A percentile compares a stretch with the other conserved stretches of the same genome.
phyloP scores from a whole-genome alignment of 306 rosid species.

The Malus orientalis region DNA sequence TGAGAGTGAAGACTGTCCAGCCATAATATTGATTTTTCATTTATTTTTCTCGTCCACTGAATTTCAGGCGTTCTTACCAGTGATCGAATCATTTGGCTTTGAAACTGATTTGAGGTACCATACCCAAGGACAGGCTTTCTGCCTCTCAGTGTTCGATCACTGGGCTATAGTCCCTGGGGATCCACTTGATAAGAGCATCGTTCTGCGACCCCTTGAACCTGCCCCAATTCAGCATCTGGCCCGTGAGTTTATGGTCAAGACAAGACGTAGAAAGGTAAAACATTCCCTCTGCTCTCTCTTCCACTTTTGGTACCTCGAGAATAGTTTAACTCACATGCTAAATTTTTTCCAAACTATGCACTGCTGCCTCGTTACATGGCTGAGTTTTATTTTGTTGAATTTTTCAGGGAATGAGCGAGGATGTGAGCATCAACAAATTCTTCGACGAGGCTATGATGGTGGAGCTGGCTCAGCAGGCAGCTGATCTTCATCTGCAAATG shows the following conservation, averaged over 20 bases:
- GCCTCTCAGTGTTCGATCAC: conserved; percentile 79
- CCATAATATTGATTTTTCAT: background rate
- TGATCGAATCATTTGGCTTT: conserved; percentile 92
- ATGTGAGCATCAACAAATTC: conserved; percentile 88
- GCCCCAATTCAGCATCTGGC: conserved; percentile 99
- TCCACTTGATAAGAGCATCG: conserved; percentile 91
- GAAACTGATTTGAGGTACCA: conserved; percentile 98
- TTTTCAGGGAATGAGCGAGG: conserved; percentile 96
- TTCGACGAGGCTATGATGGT: conserved; percentile 99
- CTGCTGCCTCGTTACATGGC: background rate
- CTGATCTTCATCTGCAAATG: conserved; percentile 97
- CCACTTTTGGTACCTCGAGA: background rate
- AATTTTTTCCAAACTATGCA: background rate
- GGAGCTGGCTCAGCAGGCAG: conserved; percentile 95
- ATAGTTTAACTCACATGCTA: no score
- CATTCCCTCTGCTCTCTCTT: background rate
- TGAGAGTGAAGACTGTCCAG: background rate
- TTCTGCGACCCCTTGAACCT: conserved; percentile 92
- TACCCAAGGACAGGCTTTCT: conserved; percentile 96
- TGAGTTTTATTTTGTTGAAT: conserved; percentile 1
- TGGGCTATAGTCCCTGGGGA: conserved; percentile 99
- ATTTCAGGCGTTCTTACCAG: conserved; percentile 91
- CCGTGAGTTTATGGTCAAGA: conserved; percentile 98
- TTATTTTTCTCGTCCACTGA: conserved; percentile 1
- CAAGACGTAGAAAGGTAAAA: conserved; percentile 91